Evolutionary conservation across 805 yeast species (phyloP).

Genomic region (Scheffersomyces coipomensis): DNA sequence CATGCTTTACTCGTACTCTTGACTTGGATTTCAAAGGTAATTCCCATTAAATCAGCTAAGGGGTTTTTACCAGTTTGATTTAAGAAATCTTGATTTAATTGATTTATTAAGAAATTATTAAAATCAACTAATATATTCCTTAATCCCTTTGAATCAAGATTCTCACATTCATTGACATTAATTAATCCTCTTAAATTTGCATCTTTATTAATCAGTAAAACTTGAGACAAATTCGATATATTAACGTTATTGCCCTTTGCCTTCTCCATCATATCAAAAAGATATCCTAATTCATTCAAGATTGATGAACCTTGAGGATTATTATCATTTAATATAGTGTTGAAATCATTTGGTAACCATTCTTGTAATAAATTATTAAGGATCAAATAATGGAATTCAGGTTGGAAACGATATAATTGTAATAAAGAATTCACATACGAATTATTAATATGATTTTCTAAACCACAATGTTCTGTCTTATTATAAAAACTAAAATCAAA

Average conservation of each 20-base stretch:
- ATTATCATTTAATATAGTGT: slow-evolving; percentile 20
- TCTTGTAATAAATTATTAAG: slow-evolving; percentile 51
- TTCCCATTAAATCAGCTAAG: slow-evolving; percentile 37
- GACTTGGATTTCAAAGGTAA: slow-evolving; percentile 42
- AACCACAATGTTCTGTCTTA: slow-evolving; percentile 65
- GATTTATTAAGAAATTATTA: slow-evolving; percentile 56
- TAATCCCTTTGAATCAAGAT: slow-evolving; percentile 43
- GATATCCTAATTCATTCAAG: slow-evolving; percentile 79
- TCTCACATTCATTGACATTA: slow-evolving; percentile 47
- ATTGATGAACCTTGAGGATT: slow-evolving; percentile 51
- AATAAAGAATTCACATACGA: slow-evolving; percentile 70
- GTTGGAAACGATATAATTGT: slow-evolving; percentile 76
- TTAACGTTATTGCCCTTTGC: slow-evolving; percentile 78
- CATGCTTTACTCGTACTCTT: slow-evolving; percentile 34
- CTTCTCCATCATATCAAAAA: slow-evolving; percentile 87
- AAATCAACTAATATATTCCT: slow-evolving; percentile 51
- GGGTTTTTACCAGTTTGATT: slow-evolving; percentile 19
- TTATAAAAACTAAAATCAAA: slow-evolving; percentile 89
- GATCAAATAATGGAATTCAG: slow-evolving; percentile 67
- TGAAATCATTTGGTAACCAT: slow-evolving; percentile 42
- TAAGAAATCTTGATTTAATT: slow-evolving; percentile 50
- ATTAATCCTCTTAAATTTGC: slow-evolving; percentile 54
- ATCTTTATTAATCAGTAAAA: slow-evolving; percentile 33
- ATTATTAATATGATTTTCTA: slow-evolving; percentile 85
- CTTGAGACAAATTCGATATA: slow-evolving; percentile 70